Base-by-base conservation (phyloP, 805 yeast species). In the Metschnikowia kofuensis region DNA sequence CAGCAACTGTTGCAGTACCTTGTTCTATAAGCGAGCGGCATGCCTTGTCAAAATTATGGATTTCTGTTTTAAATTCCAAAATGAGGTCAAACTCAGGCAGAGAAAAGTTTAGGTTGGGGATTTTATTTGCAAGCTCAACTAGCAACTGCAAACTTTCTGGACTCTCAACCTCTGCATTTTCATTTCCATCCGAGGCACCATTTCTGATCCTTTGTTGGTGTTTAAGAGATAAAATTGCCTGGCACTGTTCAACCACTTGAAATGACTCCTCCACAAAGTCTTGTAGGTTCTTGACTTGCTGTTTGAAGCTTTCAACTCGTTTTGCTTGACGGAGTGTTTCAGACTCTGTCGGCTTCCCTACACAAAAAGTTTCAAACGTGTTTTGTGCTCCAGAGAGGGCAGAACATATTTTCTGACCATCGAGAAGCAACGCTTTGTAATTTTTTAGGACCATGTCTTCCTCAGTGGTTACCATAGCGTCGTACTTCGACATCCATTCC, bases 21-120 rank as follows among this genome's bases (percentile, higher is more conserved):
- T 61, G 63, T 2, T 79, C 57, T 14, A 79, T 51, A 21, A 70
- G 64, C 2, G 62, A 51, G 9, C 76, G 60, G 31, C 80, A 80
- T 12, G 77, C 71, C 28, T 67, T 62, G 49, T 78, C 82, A 61
- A 76, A 85, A 42, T 72, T 71, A 42, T 70, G 70, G 38, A 86
- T 73, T 53, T 80, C 85, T 30, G 58, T 64, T 5, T 77, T 74
- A 40, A 82, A 73, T 51, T 79, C 85, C 4, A 75, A 50, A 11
- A 87, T 63, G 56, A 80, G 85, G 15, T 78, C 84, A 55, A 83
- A 71, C 58, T 87, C 94, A 0, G 81, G 76, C 14, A 80, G 68
- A 3, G 74, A 62, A 47, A 85, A 78, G 16, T 78, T 75, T 49
- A 84, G 57, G 0, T 61, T 57, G 2, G 84, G 80, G 5, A 84